Evolutionary conservation across 345 rosid species (phyloP), one percentile per base, ranked within the genome.

Genomic region (Pistacia vera): DNA sequence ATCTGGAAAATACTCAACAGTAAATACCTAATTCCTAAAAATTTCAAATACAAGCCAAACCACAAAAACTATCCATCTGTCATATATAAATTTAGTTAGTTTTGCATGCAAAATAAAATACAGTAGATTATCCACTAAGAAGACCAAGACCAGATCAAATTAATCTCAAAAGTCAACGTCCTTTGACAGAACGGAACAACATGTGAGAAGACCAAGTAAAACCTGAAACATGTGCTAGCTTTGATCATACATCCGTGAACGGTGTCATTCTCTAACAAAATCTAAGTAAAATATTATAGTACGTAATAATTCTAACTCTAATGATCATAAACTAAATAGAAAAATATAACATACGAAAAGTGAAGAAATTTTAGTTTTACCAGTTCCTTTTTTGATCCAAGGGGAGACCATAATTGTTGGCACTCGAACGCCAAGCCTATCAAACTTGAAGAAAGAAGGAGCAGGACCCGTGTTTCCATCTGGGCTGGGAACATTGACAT

Each of bases 311-410:
- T 41, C 20, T 20, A 41, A 35, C 2, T 20, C 41, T 8, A 60
- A 38, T 2, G 28, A 16, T 22, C 62, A 69, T 9, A 35, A 46
- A 59, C 56, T 25, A 17, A 10, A 7, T 35, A 5, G 17, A 66
- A 33, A 61, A 55, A 6, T 66, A 77, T 49, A 76, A 66, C 4
- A 56, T 41, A 73, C 20, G 17, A 3, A 35, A 51, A 65, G 9
- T 20, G 48, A 30, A 4, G 10, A 46, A 46, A 75, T 36, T 14
- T 58, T 16, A 18, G 75, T 46, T 83, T 78, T 83, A 95, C 98
- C 97, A 41, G 96, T 90, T 56, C 99, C 94, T 89, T 93, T 95
- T 82, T 90, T 86, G 82, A 95, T 91, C 99, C 99, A 93, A 72
- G 98, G 98, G 41, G 99, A 93, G 69, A 92, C 88, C 98, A 94